A percentile compares a stretch with the other conserved stretches of the same genome.
Conservation (phyloP, 108 stramenopile genomes). For the Skeletonema marinoi region DNA sequence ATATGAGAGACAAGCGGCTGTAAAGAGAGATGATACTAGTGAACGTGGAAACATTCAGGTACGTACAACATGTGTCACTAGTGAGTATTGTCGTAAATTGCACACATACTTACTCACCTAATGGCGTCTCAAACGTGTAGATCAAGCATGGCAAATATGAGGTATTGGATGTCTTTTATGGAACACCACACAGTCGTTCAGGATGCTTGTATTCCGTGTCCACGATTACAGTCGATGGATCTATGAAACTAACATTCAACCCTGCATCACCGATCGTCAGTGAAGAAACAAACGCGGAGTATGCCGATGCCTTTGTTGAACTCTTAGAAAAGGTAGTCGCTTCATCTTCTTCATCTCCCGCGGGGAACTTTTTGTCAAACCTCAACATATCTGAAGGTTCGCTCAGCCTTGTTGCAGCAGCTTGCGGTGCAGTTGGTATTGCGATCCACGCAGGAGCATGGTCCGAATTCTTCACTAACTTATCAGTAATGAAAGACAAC, state of each 20-base stretch:
- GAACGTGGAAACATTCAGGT: conserved; percentile 55
- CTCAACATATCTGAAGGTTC: conserved; percentile 53
- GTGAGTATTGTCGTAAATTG: background rate
- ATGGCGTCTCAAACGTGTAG: conserved; percentile 2
- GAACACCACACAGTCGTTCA: conserved; percentile 71
- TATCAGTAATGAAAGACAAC: conserved; percentile 77
- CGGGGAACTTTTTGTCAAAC: conserved; percentile 18
- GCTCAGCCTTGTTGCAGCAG: conserved; percentile 52
- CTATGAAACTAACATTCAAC: conserved; percentile 81
- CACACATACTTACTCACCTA: background rate
- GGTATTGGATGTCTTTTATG: conserved; percentile 81
- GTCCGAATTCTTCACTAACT: conserved; percentile 64
- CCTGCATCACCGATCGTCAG: conserved; percentile 74
- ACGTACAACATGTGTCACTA: background rate
- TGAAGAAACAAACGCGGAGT: conserved; percentile 62
- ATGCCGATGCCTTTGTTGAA: conserved; percentile 79
- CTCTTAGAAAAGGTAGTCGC: conserved; percentile 58
- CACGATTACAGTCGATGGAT: conserved; percentile 74
- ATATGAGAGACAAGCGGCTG: conserved; percentile 72
- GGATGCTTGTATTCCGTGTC: conserved; percentile 79
- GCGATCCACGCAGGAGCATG: conserved; percentile 70
- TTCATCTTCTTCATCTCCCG: conserved; percentile 12
- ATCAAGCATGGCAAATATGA: conserved; percentile 71
- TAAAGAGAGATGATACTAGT: conserved; percentile 49
- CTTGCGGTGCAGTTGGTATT: conserved; percentile 56